Percentiles rank a stretch among this genome's conserved stretches.
Conservation (phyloP, 495 filamentous ascomycete species). For the Daldinia caldariorum region DNA sequence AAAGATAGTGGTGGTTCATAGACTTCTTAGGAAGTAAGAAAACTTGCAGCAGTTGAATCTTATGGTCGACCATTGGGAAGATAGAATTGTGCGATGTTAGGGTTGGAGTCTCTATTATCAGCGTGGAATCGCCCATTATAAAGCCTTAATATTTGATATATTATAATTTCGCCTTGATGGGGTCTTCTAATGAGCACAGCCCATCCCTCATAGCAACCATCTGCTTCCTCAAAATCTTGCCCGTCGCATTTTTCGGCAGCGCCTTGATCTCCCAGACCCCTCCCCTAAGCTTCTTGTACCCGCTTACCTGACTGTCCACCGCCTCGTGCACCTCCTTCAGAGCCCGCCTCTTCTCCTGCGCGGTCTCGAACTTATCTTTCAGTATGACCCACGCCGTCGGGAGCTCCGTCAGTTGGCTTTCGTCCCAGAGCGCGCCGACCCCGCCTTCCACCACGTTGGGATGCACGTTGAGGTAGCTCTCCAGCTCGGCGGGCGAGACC, state of each 20-base stretch:
- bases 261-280: constrained; percentile 48
- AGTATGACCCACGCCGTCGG: constrained; percentile 76
- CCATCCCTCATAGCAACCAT: constrained; percentile 43
- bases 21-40: neutral
- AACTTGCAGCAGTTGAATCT: neutral
- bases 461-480: constrained; percentile 70
- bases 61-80: too few species aligned
- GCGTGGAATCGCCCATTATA: too few species aligned
- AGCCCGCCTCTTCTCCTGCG: constrained; percentile 53
- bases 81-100: too few species aligned
- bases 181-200: constrained; percentile 31
- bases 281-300: constrained; percentile 53
- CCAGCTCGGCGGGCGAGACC: constrained; percentile 77
- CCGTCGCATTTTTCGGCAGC: constrained; percentile 51
- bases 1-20: neutral
- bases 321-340: constrained; percentile 64
- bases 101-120: too few species aligned
- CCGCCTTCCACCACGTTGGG: constrained; percentile 73
- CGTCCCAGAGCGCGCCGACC: constrained; percentile 71
- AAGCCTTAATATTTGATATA: too few species aligned
- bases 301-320: constrained; percentile 56
- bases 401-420: constrained; percentile 70
- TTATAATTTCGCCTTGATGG: constrained; percentile 22
- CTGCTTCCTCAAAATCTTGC: constrained; percentile 51
- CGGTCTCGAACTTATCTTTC: constrained; percentile 53